Conservation (phyloP, 345 rosid genomes). For the Arabis alpina region DNA sequence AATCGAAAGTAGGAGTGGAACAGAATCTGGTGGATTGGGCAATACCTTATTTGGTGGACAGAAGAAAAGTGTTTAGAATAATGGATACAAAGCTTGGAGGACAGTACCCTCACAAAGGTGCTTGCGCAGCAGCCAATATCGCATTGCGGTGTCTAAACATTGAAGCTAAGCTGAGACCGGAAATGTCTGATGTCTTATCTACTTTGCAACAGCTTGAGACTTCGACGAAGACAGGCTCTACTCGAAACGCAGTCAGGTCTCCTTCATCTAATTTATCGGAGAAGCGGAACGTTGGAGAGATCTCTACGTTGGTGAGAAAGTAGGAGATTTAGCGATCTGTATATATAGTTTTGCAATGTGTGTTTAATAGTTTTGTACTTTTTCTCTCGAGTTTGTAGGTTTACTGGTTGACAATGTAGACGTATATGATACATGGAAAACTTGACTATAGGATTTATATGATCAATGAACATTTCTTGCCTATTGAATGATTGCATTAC, state of each 20-base stretch:
- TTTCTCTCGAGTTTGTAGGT: background rate
- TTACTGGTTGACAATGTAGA: conserved; percentile 2
- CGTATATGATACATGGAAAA: background rate
- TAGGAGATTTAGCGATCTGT: background rate
- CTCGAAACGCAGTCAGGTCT: conserved; percentile 21
- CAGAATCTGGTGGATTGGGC: conserved; percentile 84
- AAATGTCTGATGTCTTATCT: conserved; percentile 58
- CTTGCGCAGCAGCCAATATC: conserved; percentile 55
- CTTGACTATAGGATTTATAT: background rate
- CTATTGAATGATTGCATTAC: background rate
- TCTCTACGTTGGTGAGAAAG: conserved; percentile 2
- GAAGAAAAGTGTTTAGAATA: conserved; percentile 63
- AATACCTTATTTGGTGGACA: conserved; percentile 61
- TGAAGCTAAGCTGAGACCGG: conserved; percentile 64
- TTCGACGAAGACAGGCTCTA: background rate
- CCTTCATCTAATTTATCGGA: conserved; percentile 29
- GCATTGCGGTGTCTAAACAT: conserved; percentile 57
- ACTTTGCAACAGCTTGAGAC: conserved; percentile 44
- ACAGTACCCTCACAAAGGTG: conserved; percentile 61
- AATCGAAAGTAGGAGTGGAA: conserved; percentile 55
- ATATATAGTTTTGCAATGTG: conserved; percentile 9
- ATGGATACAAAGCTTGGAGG: conserved; percentile 79
- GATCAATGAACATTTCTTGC: background rate
- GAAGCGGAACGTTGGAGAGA: conserved; percentile 3
- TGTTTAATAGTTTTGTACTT: conserved; percentile 23